Evolutionary conservation across 2,329 filamentous ascomycete genomes (phyloP).

Genomic region (Aschersonia sp.): DNA sequence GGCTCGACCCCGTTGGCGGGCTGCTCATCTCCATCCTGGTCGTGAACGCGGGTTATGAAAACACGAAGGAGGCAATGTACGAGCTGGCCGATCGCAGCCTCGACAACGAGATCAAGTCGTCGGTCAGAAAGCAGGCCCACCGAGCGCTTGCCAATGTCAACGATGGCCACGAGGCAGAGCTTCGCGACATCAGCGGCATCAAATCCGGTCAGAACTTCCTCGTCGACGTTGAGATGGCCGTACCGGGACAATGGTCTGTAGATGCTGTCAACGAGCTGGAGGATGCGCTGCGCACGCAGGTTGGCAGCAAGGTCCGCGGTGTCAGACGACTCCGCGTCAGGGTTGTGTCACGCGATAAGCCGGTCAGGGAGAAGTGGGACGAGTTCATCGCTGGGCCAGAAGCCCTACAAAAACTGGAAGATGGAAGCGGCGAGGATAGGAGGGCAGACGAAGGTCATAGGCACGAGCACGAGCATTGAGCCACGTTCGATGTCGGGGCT

Average conservation of each 20-base stretch:
- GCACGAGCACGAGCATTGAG: conserved; percentile 15
- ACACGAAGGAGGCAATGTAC: conserved; percentile 67
- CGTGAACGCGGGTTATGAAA: conserved; percentile 75
- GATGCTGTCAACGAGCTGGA: conserved; percentile 58
- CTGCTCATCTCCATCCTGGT: conserved; percentile 89
- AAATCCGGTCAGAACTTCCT: conserved; percentile 97
- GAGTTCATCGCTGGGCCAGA: conserved; percentile 55
- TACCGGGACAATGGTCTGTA: conserved; percentile 65
- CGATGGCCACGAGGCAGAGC: conserved; percentile 45
- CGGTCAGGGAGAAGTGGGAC: conserved; percentile 48
- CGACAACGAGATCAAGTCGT: conserved; percentile 66
- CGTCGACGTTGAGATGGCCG: conserved; percentile 75
- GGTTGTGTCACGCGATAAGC: conserved; percentile 58
- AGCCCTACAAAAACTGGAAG: conserved; percentile 40
- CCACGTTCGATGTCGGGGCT: too few species aligned
- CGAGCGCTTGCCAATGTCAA: conserved; percentile 41
- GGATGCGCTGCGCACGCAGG: conserved; percentile 52
- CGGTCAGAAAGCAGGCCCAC: conserved; percentile 51
- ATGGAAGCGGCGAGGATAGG: conserved; percentile 21
- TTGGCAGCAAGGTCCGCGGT: conserved; percentile 68
- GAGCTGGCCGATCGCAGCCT: conserved; percentile 87
- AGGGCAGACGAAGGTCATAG: conserved; percentile 20
- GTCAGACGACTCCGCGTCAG: conserved; percentile 72
- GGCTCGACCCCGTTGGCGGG: conserved; percentile 89
- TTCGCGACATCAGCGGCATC: conserved; percentile 72